Conservation (phyloP, 257 asterid genomes). For the Fraxinus excelsior region DNA sequence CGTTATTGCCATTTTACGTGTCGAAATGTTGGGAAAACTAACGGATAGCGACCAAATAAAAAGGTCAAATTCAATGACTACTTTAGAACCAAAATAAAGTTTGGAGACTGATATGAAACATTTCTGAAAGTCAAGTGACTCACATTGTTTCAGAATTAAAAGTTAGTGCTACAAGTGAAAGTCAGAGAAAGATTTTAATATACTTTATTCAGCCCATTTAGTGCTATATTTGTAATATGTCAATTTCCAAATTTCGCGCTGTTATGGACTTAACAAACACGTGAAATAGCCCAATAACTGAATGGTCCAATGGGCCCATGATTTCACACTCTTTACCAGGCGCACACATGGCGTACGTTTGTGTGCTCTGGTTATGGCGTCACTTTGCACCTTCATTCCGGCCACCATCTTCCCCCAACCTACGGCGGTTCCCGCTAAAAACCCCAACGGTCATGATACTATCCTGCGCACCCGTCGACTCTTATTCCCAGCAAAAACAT, state of each 20-base stretch:
- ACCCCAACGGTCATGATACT: not conserved
- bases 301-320: not conserved
- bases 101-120: not conserved
- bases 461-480: slow-evolving; percentile 1
- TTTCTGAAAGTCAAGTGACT: not conserved
- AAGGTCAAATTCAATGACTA: not conserved
- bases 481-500: slow-evolving; percentile 13
- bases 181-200: not conserved
- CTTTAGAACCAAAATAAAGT: not conserved
- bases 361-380: not conserved
- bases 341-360: not conserved
- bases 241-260: not conserved
- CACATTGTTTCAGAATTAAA: not conserved
- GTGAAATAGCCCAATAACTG: not conserved
- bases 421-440: slow-evolving; percentile 33
- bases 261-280: not conserved
- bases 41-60: not conserved
- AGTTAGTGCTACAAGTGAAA: not conserved
- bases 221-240: not conserved
- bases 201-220: not conserved
- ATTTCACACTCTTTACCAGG: not conserved
- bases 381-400: not conserved
- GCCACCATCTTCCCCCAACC: not conserved
- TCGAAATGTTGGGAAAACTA: not conserved
- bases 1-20: not conserved